A percentile compares a stretch with the other conserved stretches of the same genome.
Conservation (phyloP, 306 rosid species). For the Acacia acuminata region DNA sequence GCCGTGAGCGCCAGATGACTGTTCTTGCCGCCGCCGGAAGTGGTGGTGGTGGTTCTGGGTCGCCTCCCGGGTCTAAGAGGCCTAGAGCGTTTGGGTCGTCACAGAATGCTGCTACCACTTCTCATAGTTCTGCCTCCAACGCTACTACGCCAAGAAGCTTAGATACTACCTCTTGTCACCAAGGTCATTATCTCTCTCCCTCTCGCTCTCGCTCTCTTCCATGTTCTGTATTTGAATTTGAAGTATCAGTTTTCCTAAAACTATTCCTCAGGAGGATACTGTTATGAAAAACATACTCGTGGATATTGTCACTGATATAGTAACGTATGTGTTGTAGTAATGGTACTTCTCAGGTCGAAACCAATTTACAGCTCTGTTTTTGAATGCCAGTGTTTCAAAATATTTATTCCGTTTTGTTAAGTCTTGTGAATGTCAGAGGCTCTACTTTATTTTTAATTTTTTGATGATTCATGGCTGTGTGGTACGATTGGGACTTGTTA, state of each 20-base stretch:
- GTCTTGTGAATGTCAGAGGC: background rate
- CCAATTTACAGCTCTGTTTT: background rate
- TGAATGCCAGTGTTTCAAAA: background rate
- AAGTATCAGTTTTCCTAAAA: background rate
- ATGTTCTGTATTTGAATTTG: background rate
- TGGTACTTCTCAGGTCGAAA: background rate
- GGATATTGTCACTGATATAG: background rate
- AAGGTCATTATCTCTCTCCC: conserved; percentile 44
- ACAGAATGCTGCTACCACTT: conserved; percentile 45
- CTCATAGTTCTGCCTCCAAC: conserved; percentile 60
- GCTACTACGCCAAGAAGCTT: conserved; percentile 53
- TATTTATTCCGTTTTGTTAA: background rate
- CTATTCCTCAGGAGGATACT: background rate
- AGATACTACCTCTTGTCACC: conserved; percentile 51
- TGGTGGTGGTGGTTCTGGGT: conserved; percentile 35
- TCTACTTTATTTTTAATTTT: background rate
- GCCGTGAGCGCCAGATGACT: conserved; percentile 56
- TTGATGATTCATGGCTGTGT: background rate
- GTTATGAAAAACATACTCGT: background rate
- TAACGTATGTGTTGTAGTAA: background rate
- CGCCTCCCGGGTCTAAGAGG: conserved; percentile 63
- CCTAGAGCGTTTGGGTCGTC: conserved; percentile 46
- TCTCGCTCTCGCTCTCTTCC: background rate
- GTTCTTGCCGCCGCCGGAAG: conserved; percentile 23
- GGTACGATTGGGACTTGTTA: background rate